Evolutionary conservation across 371 early-diverging fungal species (phyloP).

Genomic region (Entomophthora muscae): DNA sequence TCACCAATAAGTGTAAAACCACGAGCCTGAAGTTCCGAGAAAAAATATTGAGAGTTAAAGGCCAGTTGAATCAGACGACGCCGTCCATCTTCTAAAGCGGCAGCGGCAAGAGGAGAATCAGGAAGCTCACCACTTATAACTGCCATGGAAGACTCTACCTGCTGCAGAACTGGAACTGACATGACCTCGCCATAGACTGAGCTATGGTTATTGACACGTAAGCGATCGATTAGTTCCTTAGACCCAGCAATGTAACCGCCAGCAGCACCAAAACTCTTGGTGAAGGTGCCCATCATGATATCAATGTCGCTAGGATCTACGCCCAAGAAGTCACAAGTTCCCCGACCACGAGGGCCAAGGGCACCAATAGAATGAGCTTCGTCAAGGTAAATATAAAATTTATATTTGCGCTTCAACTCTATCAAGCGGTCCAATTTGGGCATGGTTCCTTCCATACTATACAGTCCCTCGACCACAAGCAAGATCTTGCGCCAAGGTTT

Average conservation of each 20-base stretch:
- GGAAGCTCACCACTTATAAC: conserved; percentile 84
- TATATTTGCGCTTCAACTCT: conserved; percentile 85
- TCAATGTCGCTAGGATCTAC: conserved; percentile 86
- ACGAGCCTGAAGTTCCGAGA: conserved; percentile 55
- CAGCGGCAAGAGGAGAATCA: conserved; percentile 16
- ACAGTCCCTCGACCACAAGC: conserved; percentile 96
- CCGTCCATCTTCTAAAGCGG: conserved; percentile 79
- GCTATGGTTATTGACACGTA: conserved; percentile 68
- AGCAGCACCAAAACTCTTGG: conserved; percentile 98
- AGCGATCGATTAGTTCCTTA: conserved; percentile 59
- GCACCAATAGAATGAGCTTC: conserved; percentile 99
- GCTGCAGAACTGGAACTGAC: conserved; percentile 79
- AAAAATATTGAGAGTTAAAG: conserved; percentile 77
- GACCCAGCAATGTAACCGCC: conserved; percentile 93
- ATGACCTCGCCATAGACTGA: conserved; percentile 89
- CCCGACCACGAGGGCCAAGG: conserved; percentile 82
- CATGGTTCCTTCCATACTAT: conserved; percentile 98
- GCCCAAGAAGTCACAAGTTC: conserved; percentile 92
- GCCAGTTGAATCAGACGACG: conserved; percentile 65
- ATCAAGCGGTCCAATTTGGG: conserved; percentile 79
- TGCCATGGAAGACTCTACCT: conserved; percentile 74
- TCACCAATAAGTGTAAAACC: conserved; percentile 95
- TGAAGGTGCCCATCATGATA: conserved; percentile 98
- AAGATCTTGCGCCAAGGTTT: conserved; percentile 98
- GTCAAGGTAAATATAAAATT: conserved; percentile 96